Base-by-base conservation (phyloP, 371 early-diverging fungal species). In the Lichtheimia ornata region DNA sequence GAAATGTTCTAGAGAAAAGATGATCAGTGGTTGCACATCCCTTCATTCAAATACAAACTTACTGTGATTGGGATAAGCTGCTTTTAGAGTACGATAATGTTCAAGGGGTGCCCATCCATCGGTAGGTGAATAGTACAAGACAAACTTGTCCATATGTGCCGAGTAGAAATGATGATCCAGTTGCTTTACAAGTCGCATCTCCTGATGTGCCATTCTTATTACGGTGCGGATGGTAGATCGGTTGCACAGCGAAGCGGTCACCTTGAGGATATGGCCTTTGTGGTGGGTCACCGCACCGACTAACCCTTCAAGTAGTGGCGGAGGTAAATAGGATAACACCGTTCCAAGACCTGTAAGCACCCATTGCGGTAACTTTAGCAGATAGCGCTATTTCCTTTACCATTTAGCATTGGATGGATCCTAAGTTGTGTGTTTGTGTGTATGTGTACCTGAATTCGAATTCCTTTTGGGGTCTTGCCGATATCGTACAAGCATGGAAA, bases 401-500 rank as follows among this genome's bases (percentile, higher is more conserved):
- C 35, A 35, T 2, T 35, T 35, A 35, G 35, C 11, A 35, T 11
- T 9, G 6, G 35, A 35, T 6, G 1, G 15, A 5, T 20, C 1
- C 14, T 14, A 17, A 5, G 4, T 59, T 65, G 58, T 76, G 86
- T 22, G 22, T 22, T 1, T 28, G 4, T 28, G 5, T 28, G 9
- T 9, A 1, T 9, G 9, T 35, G 35, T 35, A 35, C 84, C 58
- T 74, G 66, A 43, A 92, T 70, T 35, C 83, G 70, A 5, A 78
- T 75, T 3, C 94, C 95, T 24, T 89, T 86, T 2, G 93, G 93
- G 11, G 93, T 90, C 9, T 81, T 67, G 1, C 85, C 87, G 57
- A 95, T 92, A 22, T 86, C 75, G 42, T 87, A 85, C 2, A 95
- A 65, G 0, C 93, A 88, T 9, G 95, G 95, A 63, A 94, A 94